phyloP scores from a whole-genome alignment of 192 early-diverging fungal genomes.

The Linnemannia schmuckeri region DNA sequence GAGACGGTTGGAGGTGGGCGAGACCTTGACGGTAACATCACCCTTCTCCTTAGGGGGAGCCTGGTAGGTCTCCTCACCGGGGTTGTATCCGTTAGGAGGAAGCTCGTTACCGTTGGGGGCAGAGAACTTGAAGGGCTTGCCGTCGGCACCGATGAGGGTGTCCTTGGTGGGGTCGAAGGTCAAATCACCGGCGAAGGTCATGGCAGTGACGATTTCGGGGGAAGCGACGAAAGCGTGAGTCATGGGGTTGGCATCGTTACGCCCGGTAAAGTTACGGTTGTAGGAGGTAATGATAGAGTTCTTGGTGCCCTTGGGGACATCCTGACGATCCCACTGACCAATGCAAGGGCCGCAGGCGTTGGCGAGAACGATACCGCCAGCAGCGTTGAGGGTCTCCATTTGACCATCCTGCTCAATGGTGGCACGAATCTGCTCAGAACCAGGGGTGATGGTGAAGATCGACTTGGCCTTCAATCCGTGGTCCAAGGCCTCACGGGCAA shows the following conservation, averaged over 20 bases:
- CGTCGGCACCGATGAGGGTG: slow-evolving; percentile 84
- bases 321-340: slow-evolving; percentile 98
- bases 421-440: slow-evolving; percentile 97
- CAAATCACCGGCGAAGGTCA: slow-evolving; percentile 94
- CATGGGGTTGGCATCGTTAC: slow-evolving; percentile 98
- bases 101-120: slow-evolving; percentile 90
- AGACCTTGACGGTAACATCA: slow-evolving; percentile 80
- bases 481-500: slow-evolving; percentile 86
- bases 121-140: slow-evolving; percentile 95
- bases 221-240: slow-evolving; percentile 97
- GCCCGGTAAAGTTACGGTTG: slow-evolving; percentile 99
- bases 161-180: slow-evolving; percentile 96
- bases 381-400: slow-evolving; percentile 78
- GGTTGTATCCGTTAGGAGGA: slow-evolving; percentile 93
- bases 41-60: slow-evolving; percentile 89
- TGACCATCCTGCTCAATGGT: slow-evolving; percentile 95
- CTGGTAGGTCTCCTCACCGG: slow-evolving; percentile 95
- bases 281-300: slow-evolving; percentile 99
- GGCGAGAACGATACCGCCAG: slow-evolving; percentile 91
- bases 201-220: slow-evolving; percentile 95
- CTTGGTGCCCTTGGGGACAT: slow-evolving; percentile 95
- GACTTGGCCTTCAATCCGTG: slow-evolving; percentile 87
- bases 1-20: slow-evolving; percentile 89
- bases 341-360: slow-evolving; percentile 99
- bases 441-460: slow-evolving; percentile 93